Conservation (phyloP, 495 filamentous ascomycete genomes). For the Ramalina peruviana region DNA sequence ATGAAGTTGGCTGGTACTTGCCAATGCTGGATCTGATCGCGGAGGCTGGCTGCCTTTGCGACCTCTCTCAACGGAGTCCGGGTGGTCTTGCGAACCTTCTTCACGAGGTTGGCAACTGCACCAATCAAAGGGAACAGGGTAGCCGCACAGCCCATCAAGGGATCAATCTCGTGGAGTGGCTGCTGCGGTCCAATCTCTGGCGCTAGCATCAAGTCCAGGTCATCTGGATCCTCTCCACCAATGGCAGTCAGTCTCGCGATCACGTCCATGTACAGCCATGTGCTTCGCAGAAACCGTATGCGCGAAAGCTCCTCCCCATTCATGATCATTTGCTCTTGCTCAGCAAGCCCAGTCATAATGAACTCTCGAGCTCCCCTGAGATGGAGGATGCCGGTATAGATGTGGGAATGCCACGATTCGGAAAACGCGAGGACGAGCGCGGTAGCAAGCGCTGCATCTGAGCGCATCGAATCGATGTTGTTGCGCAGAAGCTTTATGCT, state of each 20-base stretch:
- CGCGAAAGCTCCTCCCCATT: conserved; percentile 34
- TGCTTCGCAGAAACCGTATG: conserved; percentile 60
- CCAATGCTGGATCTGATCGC: conserved; percentile 51
- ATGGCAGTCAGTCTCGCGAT: conserved; percentile 60
- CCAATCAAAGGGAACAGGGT: conserved; percentile 65
- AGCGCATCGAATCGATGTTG: conserved; percentile 45
- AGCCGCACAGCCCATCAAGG: conserved; percentile 59
- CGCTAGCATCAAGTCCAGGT: conserved; percentile 33
- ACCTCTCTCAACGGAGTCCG: conserved; percentile 50
- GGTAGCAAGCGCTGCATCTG: conserved; percentile 58
- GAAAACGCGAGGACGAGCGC: conserved; percentile 62
- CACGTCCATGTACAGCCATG: conserved; percentile 75
- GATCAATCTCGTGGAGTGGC: conserved; percentile 49
- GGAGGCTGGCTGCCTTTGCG: conserved; percentile 49
- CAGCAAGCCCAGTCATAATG: conserved; percentile 42
- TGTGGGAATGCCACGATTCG: conserved; percentile 67
- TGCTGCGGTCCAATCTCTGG: conserved; percentile 26
- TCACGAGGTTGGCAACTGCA: conserved; percentile 52
- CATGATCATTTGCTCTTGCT: conserved; percentile 22
- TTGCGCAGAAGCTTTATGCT: conserved; percentile 45
- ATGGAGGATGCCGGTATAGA: conserved; percentile 60
- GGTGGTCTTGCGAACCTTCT: conserved; percentile 42
- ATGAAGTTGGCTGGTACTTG: conserved; percentile 40
- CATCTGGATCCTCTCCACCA: conserved; percentile 40
- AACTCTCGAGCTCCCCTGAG: conserved; percentile 55